Evolutionary conservation across 768 basidiomycete species (phyloP), one percentile per base, ranked within the genome.

Genomic region (Ramaria sp.): DNA sequence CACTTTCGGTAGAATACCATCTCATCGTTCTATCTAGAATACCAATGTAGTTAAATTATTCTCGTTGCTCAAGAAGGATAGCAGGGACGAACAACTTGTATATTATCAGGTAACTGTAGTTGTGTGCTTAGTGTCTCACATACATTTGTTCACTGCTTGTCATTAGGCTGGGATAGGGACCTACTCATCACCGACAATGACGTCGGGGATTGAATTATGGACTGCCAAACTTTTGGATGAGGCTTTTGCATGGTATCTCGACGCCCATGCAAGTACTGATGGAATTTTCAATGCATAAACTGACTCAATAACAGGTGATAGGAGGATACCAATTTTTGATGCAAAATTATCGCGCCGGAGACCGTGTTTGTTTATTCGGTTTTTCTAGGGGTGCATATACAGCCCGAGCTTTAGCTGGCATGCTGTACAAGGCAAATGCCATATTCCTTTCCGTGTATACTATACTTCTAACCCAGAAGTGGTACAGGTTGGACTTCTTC

Each of bases 281-380:
- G 41, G 18, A 9, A 34, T 13, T 9, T 8, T 36, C n/a, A 16
- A 16, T 50, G 3, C n/a, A 9, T 24, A 5, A 5, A 25, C 4
- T 25, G 45, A 24, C 27, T 24, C 24, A 18, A 1, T 5, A 32
- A 16, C 22, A 57, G 42, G 38, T 88, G 22, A 77, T 81, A 67
- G 82, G 77, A 8, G 88, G 88, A 0, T 91, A 90, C 66, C 71
- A 69, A 57, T 90, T 82, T 65, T 67, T 90, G 50, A 88, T 90
- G 88, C 74, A 83, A 57, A 88, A 84, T 61, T 88, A 83, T 63
- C 71, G 69, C n/a, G 60, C 67, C 0, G 88, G 87, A 0, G 86
- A 88, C 63, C 85, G 75, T 64, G 77, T 89, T 30, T 87, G 81
- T 61, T 65, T 88, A 20, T 87, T 88, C 55, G 85, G 83, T 0